Percentiles rank a stretch among this genome's conserved stretches.
phyloP scores from a whole-genome alignment of 805 yeast species.

The Metschnikowia anglica region DNA sequence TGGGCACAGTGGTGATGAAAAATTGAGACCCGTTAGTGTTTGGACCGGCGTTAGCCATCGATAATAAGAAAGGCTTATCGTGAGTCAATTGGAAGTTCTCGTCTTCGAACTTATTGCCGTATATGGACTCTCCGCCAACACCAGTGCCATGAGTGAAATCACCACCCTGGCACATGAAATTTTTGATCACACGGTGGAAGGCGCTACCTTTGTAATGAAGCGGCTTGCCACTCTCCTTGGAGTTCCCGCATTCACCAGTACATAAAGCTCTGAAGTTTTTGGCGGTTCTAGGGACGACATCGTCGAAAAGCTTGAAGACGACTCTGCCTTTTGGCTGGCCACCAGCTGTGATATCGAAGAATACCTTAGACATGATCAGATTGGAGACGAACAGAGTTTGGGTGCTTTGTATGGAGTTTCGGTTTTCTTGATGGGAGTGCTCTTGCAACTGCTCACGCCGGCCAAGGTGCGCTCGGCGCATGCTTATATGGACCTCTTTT shows the following conservation, averaged over 20 bases:
- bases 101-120: conserved; percentile 83
- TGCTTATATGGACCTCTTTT: background rate
- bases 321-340: conserved; percentile 70
- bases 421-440: background rate
- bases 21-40: conserved; percentile 98
- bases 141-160: conserved; percentile 77
- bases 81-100: conserved; percentile 80
- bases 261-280: conserved; percentile 87
- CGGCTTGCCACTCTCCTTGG: conserved; percentile 59
- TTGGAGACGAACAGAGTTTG: too few species aligned
- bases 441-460: too few species aligned
- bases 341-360: conserved; percentile 76
- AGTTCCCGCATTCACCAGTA: conserved; percentile 78
- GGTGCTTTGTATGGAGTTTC: too few species aligned
- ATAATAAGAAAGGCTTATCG: conserved; percentile 79
- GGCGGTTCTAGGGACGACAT: conserved; percentile 82
- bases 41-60: conserved; percentile 99
- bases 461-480: background rate
- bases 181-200: conserved; percentile 90
- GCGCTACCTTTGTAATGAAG: conserved; percentile 75
- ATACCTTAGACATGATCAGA: conserved; percentile 39
- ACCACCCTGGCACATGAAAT: conserved; percentile 94
- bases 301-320: conserved; percentile 69
- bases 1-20: conserved; percentile 86
- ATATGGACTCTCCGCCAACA: conserved; percentile 88